A percentile compares a stretch with the other conserved stretches of the same genome.
phyloP scores from a whole-genome alignment of 495 filamentous ascomycete genomes.

The Zalerion maritima region DNA sequence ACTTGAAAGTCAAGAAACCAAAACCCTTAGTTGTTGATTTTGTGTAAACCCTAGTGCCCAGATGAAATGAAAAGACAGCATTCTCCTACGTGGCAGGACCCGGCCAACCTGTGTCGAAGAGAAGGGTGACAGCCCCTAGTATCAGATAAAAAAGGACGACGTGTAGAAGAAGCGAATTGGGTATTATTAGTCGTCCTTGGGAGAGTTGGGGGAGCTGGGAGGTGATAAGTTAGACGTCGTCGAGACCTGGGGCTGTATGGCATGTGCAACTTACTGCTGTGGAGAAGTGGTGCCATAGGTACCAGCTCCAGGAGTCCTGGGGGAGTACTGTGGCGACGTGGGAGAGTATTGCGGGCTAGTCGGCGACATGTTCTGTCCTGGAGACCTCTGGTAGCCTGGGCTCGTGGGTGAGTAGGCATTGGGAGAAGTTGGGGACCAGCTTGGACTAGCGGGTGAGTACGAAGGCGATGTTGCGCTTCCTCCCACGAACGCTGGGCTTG shows the following conservation, averaged over 20 bases:
- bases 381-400: conserved; percentile 50
- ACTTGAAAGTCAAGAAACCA: no score
- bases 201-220: conserved; percentile 19
- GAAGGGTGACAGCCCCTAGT: no score
- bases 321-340: conserved; percentile 30
- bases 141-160: no score
- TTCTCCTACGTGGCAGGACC: no score
- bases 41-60: no score
- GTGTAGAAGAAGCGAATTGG: no score
- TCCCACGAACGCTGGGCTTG: conserved; percentile 47
- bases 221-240: conserved; percentile 7
- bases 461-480: conserved; percentile 37
- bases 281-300: conserved; percentile 16
- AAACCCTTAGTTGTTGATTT: no score
- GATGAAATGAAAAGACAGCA: no score
- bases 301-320: conserved; percentile 24
- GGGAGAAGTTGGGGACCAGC: conserved; percentile 52
- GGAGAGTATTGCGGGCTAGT: conserved; percentile 40
- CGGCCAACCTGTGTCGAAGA: no score
- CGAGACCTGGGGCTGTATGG: conserved; percentile 5
- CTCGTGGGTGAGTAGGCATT: conserved; percentile 66
- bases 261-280: conserved; percentile 20
- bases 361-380: conserved; percentile 35
- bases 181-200: conserved; percentile 19
- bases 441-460: conserved; percentile 64